A percentile compares a stretch with the other conserved stretches of the same genome.
These are phyloP conservation scores for Xylaria sp. DNA, from an alignment of 2,329 filamentous ascomycete species.

Conservation along the genomic window DNA sequence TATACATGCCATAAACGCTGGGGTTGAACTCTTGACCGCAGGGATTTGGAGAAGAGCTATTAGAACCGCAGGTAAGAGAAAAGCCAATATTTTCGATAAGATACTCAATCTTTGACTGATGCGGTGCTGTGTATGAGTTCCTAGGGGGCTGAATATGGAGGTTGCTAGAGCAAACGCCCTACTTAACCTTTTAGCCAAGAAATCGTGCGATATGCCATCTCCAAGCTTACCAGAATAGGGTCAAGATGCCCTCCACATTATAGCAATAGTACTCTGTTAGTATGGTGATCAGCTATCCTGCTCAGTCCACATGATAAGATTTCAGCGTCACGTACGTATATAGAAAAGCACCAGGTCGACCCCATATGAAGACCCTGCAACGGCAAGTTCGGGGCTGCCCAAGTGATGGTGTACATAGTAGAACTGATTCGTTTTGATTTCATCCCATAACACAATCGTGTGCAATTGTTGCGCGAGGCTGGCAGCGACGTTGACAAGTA, in stretches of 20 bases:
- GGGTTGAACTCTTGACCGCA: slow-evolving; percentile 36
- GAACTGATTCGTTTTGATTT: slow-evolving; percentile 48
- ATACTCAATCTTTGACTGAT: slow-evolving; percentile 36
- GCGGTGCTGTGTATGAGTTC: slow-evolving; percentile 36
- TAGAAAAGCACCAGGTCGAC: slow-evolving; percentile 53
- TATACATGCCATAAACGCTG: slow-evolving; percentile 44
- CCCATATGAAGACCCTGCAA: slow-evolving; percentile 49
- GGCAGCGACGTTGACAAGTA: slow-evolving; percentile 44
- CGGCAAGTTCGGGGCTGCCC: slow-evolving; percentile 48
- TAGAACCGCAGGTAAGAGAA: slow-evolving; percentile 45
- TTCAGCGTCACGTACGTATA: slow-evolving; percentile 48
- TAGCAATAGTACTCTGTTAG: slow-evolving; percentile 55
- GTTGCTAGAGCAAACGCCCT: slow-evolving; percentile 48
- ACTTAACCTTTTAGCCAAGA: neutral
- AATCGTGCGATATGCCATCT: neutral
- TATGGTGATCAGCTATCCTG: neutral
- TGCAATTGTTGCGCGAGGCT: slow-evolving; percentile 52
- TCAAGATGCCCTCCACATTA: slow-evolving; percentile 54
- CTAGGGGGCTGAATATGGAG: slow-evolving; percentile 42
- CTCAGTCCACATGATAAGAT: neutral
- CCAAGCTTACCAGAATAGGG: slow-evolving; percentile 52
- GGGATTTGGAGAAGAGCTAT: slow-evolving; percentile 42
- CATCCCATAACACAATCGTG: slow-evolving; percentile 47
- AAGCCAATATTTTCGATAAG: slow-evolving; percentile 43
- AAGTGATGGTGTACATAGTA: slow-evolving; percentile 43